Evolutionary conservation across 371 early-diverging fungal species (phyloP), one percentile per base, ranked within the genome.

Genomic region (Mortierella sp.): DNA sequence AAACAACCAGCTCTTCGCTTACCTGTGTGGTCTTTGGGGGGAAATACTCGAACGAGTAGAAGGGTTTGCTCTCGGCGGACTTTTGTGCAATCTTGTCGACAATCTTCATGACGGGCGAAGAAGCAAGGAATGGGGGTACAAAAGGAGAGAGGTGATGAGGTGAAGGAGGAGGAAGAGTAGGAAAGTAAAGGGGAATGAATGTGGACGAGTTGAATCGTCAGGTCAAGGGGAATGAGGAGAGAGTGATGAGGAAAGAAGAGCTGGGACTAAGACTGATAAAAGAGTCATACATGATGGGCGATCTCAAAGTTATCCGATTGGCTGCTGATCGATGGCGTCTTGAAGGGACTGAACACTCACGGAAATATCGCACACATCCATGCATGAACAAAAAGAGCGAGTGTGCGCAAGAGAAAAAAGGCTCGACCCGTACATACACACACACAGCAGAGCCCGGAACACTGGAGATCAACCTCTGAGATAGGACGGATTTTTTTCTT

Each of bases 21-120:
- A 94, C 95, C 83, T 95, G 93, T 76, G 95, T 95, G 24, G 99
- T 99, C 89, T 98, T 99, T 74, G 99, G 99, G 34, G 99, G 99
- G 80, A 98, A 99, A 89, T 93, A 99, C 91, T 99, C 99, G 87
- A 99, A 96, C 28, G 98, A 98, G 89, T 94, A 96, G 71, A 87
- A 90, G 55, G 92, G 83, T 31, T 77, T 81, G 10, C 81, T 79
- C 51, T 85, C 81, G n/a, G 79, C 86, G 11, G 73, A 50, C 77
- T 81, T 78, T 28, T 79, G 73, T 31, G 78, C 76, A 73, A 85
- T 85, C 76, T 86, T 91, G 72, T 93, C 93, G 10, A 89, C 86
- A 57, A 95, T 90, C 87, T 91, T 94, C 95, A 95, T 95, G 53
- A 51, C 71, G 74, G 5, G 16, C n/a, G n/a, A 37, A 46, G 26